These are phyloP conservation scores for Kodamaea arcana DNA, from an alignment of 1,139 yeast genomes.

Conservation along the genomic window DNA sequence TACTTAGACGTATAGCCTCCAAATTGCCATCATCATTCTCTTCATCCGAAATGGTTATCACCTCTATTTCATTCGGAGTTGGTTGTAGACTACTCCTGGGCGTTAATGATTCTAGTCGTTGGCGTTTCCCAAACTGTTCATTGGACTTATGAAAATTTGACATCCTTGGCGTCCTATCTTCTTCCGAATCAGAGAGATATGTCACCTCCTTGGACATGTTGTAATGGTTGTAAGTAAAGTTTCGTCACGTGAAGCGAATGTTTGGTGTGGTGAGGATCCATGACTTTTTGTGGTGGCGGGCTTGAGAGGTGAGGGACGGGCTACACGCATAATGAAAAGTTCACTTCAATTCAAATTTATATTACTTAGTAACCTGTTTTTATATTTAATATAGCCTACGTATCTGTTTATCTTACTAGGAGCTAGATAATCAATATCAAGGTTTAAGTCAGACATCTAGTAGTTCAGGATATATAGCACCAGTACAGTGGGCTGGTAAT, in stretches of 20 bases:
- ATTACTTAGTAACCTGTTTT: no score
- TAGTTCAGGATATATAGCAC: no score
- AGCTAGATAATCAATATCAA: no score
- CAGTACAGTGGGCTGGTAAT: no score
- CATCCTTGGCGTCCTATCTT: background rate
- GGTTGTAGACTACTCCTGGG: background rate
- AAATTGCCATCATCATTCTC: conserved; percentile 5
- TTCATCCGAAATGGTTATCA: conserved; percentile 8
- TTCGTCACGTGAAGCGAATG: background rate
- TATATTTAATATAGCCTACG: no score
- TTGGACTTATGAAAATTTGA: background rate
- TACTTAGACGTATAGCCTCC: background rate
- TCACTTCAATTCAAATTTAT: no score
- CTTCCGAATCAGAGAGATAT: conserved; percentile 4
- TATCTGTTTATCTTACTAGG: no score
- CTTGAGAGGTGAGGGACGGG: no score
- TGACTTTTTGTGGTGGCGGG: no score
- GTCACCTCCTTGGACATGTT: conserved; percentile 2
- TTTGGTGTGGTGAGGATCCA: no score
- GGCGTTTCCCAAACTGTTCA: conserved; percentile 1
- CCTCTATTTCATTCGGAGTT: conserved; percentile 5
- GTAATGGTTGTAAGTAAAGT: background rate
- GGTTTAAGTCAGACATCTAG: no score
- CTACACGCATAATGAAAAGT: no score
- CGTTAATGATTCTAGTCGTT: conserved; percentile 1